phyloP scores from a whole-genome alignment of 768 basidiomycete species.

The Piloderma croceum region DNA sequence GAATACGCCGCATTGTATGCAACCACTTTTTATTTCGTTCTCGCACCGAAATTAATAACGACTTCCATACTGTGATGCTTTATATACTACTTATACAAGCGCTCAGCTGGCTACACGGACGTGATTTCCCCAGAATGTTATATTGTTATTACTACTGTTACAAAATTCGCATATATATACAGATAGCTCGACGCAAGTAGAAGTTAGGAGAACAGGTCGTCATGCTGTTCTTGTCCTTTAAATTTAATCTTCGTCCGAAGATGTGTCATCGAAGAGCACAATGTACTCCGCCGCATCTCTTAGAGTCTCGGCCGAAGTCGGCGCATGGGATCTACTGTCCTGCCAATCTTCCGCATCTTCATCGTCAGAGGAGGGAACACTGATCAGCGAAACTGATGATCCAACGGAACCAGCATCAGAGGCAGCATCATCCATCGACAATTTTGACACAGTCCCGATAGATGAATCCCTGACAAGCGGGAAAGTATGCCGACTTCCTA shows the following conservation, averaged over 20 bases:
- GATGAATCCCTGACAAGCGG: constrained; percentile 21
- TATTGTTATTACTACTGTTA: too few species aligned
- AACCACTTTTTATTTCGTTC: too few species aligned
- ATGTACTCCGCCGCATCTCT: constrained; percentile 55
- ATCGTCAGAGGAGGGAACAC: constrained; percentile 52
- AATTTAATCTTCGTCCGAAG: constrained; percentile 44
- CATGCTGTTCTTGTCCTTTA: too few species aligned
- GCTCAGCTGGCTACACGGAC: too few species aligned
- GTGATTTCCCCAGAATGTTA: too few species aligned
- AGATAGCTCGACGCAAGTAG: too few species aligned
- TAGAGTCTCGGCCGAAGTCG: constrained; percentile 16
- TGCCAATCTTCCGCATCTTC: constrained; percentile 53
- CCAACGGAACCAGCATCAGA: constrained; percentile 37
- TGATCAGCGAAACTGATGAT: constrained; percentile 46
- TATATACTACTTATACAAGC: too few species aligned
- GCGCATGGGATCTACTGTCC: constrained; percentile 44
- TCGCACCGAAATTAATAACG: too few species aligned
- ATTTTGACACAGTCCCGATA: constrained; percentile 39
- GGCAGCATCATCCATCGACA: constrained; percentile 18
- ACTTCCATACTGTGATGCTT: too few species aligned
- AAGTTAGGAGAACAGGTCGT: too few species aligned
- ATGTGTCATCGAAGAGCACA: constrained; percentile 62
- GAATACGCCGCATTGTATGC: too few species aligned
- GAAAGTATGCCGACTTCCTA: constrained; percentile 10
- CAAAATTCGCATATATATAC: too few species aligned